Percentiles rank a stretch among this genome's conserved stretches.
Conservation (phyloP, 2,329 filamentous ascomycete species). For the Penicillium sp. region DNA sequence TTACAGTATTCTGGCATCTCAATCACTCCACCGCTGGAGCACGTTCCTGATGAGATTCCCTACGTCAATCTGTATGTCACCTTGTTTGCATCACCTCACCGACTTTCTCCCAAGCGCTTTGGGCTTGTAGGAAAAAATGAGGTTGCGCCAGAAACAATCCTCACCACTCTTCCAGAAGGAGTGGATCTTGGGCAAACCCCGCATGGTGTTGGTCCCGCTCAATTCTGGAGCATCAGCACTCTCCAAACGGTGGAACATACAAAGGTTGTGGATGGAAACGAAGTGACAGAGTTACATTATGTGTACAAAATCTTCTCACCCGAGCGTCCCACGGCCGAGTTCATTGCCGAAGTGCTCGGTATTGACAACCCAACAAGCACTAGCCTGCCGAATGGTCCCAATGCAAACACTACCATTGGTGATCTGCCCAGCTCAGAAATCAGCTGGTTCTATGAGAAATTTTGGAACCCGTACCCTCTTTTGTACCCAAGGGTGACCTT, state of each 20-base stretch:
- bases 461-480: conserved; percentile 81
- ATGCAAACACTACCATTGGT: conserved; percentile 24
- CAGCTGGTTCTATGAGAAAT: conserved; percentile 70
- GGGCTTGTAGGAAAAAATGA: conserved; percentile 46
- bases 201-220: conserved; percentile 62
- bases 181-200: conserved; percentile 34
- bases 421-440: conserved; percentile 45
- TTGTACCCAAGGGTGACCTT: conserved; percentile 81
- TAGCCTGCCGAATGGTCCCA: neutral
- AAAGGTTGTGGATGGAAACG: conserved; percentile 13
- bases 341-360: conserved; percentile 47
- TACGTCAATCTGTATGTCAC: conserved; percentile 87
- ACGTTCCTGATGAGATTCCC: conserved; percentile 67
- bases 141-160: conserved; percentile 63
- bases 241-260: conserved; percentile 61
- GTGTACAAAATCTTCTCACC: conserved; percentile 65
- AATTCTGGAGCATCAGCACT: conserved; percentile 82
- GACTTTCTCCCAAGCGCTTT: conserved; percentile 69
- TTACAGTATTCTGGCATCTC: conserved; percentile 71
- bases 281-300: conserved; percentile 41
- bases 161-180: conserved; percentile 69
- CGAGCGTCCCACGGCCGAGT: conserved; percentile 40
- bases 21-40: conserved; percentile 39
- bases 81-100: conserved; percentile 71
- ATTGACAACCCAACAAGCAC: conserved; percentile 25